Percentiles rank a stretch among this genome's conserved stretches.
These are phyloP conservation scores for Mucor plumbeus DNA, from an alignment of 371 early-diverging fungal species.

Conservation along the genomic window DNA sequence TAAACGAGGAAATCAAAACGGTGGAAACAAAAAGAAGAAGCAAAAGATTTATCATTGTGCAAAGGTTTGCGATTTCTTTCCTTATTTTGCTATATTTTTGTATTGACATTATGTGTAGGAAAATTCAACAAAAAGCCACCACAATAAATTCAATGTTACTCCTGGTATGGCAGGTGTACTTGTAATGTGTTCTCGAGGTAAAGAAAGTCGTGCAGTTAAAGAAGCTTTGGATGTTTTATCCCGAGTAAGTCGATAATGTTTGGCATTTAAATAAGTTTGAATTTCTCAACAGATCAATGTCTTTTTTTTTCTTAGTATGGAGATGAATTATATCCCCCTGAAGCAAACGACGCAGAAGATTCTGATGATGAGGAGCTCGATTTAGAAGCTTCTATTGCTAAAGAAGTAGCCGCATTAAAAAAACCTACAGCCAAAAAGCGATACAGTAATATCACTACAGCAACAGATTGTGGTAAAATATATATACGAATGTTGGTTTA, in stretches of 20 bases:
- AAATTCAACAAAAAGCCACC: constrained; percentile 6
- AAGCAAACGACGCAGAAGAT: constrained; percentile 23
- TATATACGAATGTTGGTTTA: background rate
- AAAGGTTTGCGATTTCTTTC: constrained; percentile 17
- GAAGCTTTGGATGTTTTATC: constrained; percentile 64
- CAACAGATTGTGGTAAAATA: constrained; percentile 65
- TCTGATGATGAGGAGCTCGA: constrained; percentile 53
- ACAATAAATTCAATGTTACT: constrained; percentile 24
- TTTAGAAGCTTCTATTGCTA: constrained; percentile 70
- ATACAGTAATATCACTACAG: constrained; percentile 59
- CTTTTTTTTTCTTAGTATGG: constrained; percentile 49
- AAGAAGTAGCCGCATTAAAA: constrained; percentile 68
- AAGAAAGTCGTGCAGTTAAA: constrained; percentile 59
- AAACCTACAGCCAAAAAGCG: constrained; percentile 46
- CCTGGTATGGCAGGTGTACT: constrained; percentile 70
- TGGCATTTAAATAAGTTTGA: background rate
- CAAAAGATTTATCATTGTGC: constrained; percentile 35
- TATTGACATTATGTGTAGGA: background rate
- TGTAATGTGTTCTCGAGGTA: constrained; percentile 64
- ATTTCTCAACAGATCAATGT: background rate
- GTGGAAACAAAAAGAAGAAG: constrained; percentile 46
- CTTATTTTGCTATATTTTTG: background rate
- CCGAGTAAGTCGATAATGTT: constrained; percentile 45
- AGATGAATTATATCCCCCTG: constrained; percentile 54
- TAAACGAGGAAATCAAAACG: constrained; percentile 24